Percentiles rank a stretch among this genome's conserved stretches.
Conservation (phyloP, 2,329 filamentous ascomycete species). For the Fusarium sp. region DNA sequence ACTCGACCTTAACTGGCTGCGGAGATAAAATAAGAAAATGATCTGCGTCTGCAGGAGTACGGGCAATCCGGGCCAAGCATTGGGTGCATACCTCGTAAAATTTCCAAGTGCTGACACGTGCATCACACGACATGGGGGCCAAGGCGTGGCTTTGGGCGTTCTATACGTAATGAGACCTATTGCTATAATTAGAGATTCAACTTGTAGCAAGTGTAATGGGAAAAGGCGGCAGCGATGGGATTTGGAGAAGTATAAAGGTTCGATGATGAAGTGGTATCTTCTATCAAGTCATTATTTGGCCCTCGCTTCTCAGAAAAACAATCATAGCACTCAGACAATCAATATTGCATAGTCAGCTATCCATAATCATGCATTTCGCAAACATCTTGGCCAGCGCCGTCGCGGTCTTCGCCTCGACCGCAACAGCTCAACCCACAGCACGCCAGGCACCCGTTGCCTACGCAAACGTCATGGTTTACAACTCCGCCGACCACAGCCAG, state of each 20-base stretch:
- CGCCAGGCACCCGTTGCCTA: constrained; percentile 17
- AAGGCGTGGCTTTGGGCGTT: background rate
- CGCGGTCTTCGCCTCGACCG: constrained; percentile 5
- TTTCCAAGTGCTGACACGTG: constrained; percentile 24
- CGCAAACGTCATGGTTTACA: constrained; percentile 12
- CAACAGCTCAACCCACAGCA: background rate
- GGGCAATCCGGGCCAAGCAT: constrained; percentile 1
- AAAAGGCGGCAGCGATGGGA: background rate
- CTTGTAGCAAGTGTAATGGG: background rate
- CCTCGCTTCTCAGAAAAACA: background rate
- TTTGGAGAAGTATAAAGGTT: background rate
- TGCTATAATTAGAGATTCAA: constrained; percentile 24
- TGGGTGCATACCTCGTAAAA: background rate
- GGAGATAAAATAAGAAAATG: background rate
- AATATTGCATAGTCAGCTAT: background rate
- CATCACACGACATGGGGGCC: constrained; percentile 10
- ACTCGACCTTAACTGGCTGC: background rate
- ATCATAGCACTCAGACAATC: background rate
- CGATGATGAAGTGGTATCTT: rapidly evolving
- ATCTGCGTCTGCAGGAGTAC: background rate
- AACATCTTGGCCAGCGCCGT: background rate
- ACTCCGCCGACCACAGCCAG: constrained; percentile 17
- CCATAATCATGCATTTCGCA: constrained; percentile 18
- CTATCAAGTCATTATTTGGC: background rate
- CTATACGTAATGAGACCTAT: background rate